Percentiles rank a stretch among this genome's conserved stretches.
These are phyloP conservation scores for Puccinia polysora DNA, from an alignment of 1,284 basidiomycete species.

Conservation along the genomic window DNA sequence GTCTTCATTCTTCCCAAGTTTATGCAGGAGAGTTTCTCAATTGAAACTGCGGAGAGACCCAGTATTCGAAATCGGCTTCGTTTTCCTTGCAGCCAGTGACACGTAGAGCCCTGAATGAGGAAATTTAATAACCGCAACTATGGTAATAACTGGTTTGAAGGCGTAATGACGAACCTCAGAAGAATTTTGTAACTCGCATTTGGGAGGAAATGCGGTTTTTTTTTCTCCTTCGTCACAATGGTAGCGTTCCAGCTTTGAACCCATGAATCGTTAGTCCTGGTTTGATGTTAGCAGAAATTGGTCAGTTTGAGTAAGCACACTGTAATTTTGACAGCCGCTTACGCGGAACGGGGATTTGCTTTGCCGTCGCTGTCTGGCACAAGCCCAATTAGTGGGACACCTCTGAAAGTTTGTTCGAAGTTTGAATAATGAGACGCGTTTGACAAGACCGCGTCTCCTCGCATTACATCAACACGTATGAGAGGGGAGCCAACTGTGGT, in stretches of 20 bases:
- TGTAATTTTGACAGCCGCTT: background rate
- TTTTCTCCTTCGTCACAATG: background rate
- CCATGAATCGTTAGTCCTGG: background rate
- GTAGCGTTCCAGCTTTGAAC: background rate
- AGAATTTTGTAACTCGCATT: slow-evolving; percentile 10
- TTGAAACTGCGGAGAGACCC: no score
- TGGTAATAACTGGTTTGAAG: no score
- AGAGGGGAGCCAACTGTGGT: background rate
- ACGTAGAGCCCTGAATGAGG: no score
- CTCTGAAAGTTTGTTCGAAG: background rate
- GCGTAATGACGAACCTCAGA: background rate
- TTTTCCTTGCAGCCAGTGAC: no score
- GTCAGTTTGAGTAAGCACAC: background rate
- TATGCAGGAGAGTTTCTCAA: no score
- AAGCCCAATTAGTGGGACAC: background rate
- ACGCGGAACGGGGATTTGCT: slow-evolving; percentile 1
- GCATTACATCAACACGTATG: slow-evolving; percentile 8
- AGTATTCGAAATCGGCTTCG: no score
- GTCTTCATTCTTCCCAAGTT: no score
- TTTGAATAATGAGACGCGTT: background rate
- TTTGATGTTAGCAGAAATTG: background rate
- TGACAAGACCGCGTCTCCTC: background rate
- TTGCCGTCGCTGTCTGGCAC: background rate
- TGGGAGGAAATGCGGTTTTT: background rate
- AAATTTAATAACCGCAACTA: no score